A percentile compares a stretch with the other conserved stretches of the same genome.
These are phyloP conservation scores for Mycena filopes DNA, from an alignment of 768 basidiomycete species.

Conservation along the genomic window DNA sequence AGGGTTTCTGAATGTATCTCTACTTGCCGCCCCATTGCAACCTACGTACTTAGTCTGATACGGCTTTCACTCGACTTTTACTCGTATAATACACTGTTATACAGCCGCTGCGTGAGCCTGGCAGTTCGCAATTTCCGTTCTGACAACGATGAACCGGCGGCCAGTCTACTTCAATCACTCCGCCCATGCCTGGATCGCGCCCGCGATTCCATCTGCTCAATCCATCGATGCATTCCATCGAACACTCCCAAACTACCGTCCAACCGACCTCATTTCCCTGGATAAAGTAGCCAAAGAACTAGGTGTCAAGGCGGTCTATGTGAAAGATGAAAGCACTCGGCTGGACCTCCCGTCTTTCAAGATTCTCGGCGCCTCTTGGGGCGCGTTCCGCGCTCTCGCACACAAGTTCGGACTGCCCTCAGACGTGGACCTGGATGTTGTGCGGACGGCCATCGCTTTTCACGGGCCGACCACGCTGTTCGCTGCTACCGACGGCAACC, in stretches of 20 bases:
- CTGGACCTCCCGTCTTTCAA: slow-evolving; percentile 24
- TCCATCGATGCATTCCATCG: neutral
- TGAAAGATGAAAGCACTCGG: slow-evolving; percentile 23
- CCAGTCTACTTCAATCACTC: neutral
- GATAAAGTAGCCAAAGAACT: slow-evolving; percentile 5
- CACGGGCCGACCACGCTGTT: neutral
- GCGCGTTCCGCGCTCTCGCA: slow-evolving; percentile 15
- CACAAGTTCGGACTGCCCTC: slow-evolving; percentile 1
- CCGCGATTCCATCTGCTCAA: neutral
- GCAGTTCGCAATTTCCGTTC: no score
- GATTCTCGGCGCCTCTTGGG: slow-evolving; percentile 28
- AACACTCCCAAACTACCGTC: neutral
- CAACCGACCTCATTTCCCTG: slow-evolving; percentile 1
- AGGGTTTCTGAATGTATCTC: no score
- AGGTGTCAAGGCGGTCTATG: slow-evolving; percentile 3
- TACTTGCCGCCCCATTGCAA: no score
- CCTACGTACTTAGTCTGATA: no score
- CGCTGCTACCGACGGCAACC: slow-evolving; percentile 20
- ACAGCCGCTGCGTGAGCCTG: no score
- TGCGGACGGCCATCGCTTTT: neutral
- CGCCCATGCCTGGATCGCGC: neutral
- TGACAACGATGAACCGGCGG: no score
- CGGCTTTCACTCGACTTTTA: no score
- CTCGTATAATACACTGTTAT: no score
- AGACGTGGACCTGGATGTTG: neutral